Conservation (phyloP, 2,329 filamentous ascomycete genomes). For the Verticillium tricorpus region DNA sequence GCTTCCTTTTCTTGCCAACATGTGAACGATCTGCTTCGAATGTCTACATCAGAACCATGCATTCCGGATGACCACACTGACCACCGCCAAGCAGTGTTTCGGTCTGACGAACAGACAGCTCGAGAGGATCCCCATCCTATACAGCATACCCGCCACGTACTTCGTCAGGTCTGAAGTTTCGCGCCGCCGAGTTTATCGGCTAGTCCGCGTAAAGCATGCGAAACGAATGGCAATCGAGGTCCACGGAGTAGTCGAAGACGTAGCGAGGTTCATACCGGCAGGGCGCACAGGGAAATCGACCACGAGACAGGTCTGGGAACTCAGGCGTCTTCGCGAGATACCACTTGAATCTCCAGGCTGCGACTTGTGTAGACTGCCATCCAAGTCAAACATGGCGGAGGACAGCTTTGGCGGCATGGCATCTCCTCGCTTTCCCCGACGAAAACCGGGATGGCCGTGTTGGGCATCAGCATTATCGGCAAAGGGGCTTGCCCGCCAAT, state of each 20-base stretch:
- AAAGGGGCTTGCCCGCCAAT: slow-evolving; percentile 1
- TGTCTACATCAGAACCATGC: slow-evolving; percentile 20
- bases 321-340: slow-evolving; percentile 15
- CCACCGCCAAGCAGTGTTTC: slow-evolving; percentile 18
- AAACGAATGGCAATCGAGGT: slow-evolving; percentile 20
- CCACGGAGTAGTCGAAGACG: slow-evolving; percentile 16
- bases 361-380: slow-evolving; percentile 16
- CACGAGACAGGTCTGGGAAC: slow-evolving; percentile 3
- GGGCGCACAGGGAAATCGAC: neutral
- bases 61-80: slow-evolving; percentile 18
- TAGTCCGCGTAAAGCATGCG: slow-evolving; percentile 23
- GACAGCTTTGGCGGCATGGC: slow-evolving; percentile 20
- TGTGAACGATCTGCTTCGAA: slow-evolving; percentile 25
- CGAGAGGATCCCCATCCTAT: slow-evolving; percentile 13
- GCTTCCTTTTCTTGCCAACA: slow-evolving; percentile 24
- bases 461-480: neutral
- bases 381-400: slow-evolving; percentile 12
- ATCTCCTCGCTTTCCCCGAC: slow-evolving; percentile 18
- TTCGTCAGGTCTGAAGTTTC: slow-evolving; percentile 9
- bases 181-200: slow-evolving; percentile 11
- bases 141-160: slow-evolving; percentile 19
- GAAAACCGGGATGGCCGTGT: slow-evolving; percentile 12
- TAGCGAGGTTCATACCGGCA: slow-evolving; percentile 3
- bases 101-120: slow-evolving; percentile 16
- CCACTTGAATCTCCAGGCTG: slow-evolving; percentile 16